phyloP scores from a whole-genome alignment of 257 asterid genomes.

The Petunia secreta region DNA sequence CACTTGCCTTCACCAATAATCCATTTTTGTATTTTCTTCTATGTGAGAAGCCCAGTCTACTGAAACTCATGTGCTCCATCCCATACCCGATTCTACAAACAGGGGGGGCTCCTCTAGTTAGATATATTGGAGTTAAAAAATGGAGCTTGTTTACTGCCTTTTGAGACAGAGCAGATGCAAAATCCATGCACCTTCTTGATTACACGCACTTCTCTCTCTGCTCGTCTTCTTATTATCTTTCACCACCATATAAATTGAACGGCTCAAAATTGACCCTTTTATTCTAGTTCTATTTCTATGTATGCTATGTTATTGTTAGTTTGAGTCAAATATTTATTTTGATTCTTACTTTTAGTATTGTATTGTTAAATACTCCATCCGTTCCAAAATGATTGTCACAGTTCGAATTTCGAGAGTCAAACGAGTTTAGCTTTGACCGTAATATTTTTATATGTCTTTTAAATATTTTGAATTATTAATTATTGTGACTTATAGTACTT shows the following conservation, averaged over 20 bases:
- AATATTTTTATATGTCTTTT: no score
- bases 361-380: no score
- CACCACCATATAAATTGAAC: neutral
- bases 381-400: no score
- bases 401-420: no score
- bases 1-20: conserved; percentile 53
- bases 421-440: no score
- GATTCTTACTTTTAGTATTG: no score
- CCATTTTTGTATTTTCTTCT: conserved; percentile 37
- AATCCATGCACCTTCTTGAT: conserved; percentile 54
- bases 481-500: no score
- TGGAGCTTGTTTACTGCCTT: conserved; percentile 34
- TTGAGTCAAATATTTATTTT: no score
- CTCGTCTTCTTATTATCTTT: neutral
- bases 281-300: no score
- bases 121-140: conserved; percentile 20
- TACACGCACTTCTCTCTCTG: conserved; percentile 24
- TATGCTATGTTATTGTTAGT: no score
- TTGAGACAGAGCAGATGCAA: conserved; percentile 32
- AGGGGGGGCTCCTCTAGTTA: neutral
- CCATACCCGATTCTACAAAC: conserved; percentile 49
- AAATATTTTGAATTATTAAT: no score
- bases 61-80: conserved; percentile 31
- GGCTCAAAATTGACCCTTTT: neutral
- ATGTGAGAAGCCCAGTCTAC: conserved; percentile 30